Evolutionary conservation across 768 basidiomycete genomes (phyloP).

Genomic region (Omphalotus guepiniiformis): DNA sequence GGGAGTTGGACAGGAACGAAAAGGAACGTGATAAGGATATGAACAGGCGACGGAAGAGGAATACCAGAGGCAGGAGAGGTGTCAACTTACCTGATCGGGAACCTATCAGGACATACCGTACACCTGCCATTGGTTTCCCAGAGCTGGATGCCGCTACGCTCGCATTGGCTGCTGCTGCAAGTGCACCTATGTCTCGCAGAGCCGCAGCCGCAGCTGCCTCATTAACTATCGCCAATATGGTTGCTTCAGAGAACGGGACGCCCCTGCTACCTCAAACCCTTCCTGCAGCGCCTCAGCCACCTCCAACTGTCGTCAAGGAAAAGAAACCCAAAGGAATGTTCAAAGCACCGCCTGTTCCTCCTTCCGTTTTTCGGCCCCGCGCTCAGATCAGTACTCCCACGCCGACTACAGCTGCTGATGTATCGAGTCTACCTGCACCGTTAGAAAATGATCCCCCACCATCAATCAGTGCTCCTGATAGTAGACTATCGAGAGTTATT

Average conservation of each 20-base stretch:
- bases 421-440: slow-evolving; percentile 51
- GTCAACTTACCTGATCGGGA: slow-evolving; percentile 90
- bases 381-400: slow-evolving; percentile 59
- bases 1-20: slow-evolving; percentile 85
- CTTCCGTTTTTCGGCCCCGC: slow-evolving; percentile 52
- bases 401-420: slow-evolving; percentile 64
- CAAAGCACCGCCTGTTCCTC: slow-evolving; percentile 62
- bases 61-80: slow-evolving; percentile 77
- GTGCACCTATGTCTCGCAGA: slow-evolving; percentile 66
- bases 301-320: slow-evolving; percentile 48
- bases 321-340: slow-evolving; percentile 70
- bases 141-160: slow-evolving; percentile 70
- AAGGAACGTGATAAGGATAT: slow-evolving; percentile 93
- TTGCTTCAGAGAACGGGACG: slow-evolving; percentile 86
- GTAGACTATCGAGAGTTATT: slow-evolving; percentile 40
- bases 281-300: slow-evolving; percentile 29
- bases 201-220: slow-evolving; percentile 86
- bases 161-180: slow-evolving; percentile 59
- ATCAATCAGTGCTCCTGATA: slow-evolving; percentile 33
- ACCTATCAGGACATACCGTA: slow-evolving; percentile 86
- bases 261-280: slow-evolving; percentile 45
- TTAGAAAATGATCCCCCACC: slow-evolving; percentile 58
- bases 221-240: slow-evolving; percentile 86
- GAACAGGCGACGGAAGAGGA: slow-evolving; percentile 78
- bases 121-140: slow-evolving; percentile 82